These are phyloP conservation scores for Aspergillus puulaauensis DNA, from an alignment of 2,329 filamentous ascomycete genomes.

Conservation along the genomic window DNA sequence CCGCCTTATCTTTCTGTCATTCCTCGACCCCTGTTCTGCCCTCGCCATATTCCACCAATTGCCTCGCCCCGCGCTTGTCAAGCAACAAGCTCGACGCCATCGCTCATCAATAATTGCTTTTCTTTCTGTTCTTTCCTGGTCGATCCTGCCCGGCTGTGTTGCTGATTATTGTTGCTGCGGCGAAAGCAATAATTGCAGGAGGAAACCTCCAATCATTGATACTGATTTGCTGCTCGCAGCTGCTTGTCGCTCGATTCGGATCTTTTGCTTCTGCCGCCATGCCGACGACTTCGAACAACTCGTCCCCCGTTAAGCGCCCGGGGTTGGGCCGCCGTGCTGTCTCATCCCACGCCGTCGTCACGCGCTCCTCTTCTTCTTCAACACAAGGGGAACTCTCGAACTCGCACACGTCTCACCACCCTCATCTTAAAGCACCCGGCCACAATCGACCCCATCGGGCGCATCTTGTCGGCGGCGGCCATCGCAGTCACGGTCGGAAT, in stretches of 20 bases:
- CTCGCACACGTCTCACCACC: slow-evolving; percentile 28
- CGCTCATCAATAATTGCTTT: slow-evolving; percentile 15
- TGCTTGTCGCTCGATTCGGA: slow-evolving; percentile 19
- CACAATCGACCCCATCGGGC: slow-evolving; percentile 38
- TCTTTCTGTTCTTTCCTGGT: slow-evolving; percentile 9
- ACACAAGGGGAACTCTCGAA: slow-evolving; percentile 30
- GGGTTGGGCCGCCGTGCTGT: slow-evolving; percentile 40
- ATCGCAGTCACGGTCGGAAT: slow-evolving; percentile 33
- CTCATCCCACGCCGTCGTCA: slow-evolving; percentile 41
- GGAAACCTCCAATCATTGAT: slow-evolving; percentile 12
- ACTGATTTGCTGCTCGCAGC: slow-evolving; percentile 10
- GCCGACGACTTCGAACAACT: slow-evolving; percentile 29
- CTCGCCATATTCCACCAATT: slow-evolving; percentile 17
- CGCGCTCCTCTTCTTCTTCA: slow-evolving; percentile 32
- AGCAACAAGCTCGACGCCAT: slow-evolving; percentile 4
- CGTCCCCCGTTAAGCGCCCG: slow-evolving; percentile 42
- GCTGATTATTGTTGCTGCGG: slow-evolving; percentile 5
- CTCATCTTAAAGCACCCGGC: slow-evolving; percentile 27
- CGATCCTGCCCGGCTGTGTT: slow-evolving; percentile 3
- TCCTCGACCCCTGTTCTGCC: neutral
- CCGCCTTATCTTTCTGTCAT: neutral
- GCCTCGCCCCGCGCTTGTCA: slow-evolving; percentile 15
- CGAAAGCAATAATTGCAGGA: slow-evolving; percentile 3
- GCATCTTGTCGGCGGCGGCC: slow-evolving; percentile 42
- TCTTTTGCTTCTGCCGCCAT: slow-evolving; percentile 18